Evolutionary conservation across 805 yeast genomes (phyloP).

Genomic region (Diddensiella santjacobensis): DNA sequence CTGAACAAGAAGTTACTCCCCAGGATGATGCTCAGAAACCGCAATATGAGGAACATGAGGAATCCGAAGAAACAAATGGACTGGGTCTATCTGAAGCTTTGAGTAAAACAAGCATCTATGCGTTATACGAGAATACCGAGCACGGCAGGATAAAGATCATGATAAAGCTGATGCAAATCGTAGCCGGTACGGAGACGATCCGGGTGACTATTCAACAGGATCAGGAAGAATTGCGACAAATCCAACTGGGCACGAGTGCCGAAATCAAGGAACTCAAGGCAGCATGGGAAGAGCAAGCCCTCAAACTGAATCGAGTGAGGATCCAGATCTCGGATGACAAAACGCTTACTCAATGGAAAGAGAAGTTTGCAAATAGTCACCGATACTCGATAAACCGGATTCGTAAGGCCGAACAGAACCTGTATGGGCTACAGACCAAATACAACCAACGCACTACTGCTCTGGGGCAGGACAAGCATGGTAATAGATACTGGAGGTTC

Average conservation of each 20-base stretch:
- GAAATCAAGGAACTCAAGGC: conserved; percentile 27
- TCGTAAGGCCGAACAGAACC: conserved; percentile 28
- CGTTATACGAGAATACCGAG: background rate
- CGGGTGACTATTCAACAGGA: conserved; percentile 33
- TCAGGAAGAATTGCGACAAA: conserved; percentile 28
- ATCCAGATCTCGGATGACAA: conserved; percentile 23
- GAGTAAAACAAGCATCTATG: background rate
- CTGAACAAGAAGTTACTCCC: conserved; percentile 8
- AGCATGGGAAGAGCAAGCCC: conserved; percentile 23
- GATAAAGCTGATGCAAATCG: conserved; percentile 25
- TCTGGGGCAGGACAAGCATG: conserved; percentile 31
- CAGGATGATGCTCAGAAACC: background rate
- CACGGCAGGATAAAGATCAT: background rate
- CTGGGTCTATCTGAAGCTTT: background rate
- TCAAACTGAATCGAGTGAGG: conserved; percentile 23
- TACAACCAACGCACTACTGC: conserved; percentile 33
- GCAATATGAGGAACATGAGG: background rate
- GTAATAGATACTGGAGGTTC: conserved; percentile 36
- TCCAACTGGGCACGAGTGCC: conserved; percentile 27
- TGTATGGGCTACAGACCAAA: conserved; percentile 29
- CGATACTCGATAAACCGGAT: conserved; percentile 26
- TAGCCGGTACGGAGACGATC: conserved; percentile 34
- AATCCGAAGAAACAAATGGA: background rate
- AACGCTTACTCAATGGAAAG: conserved; percentile 26
- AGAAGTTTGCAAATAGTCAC: conserved; percentile 27